Base-by-base conservation (phyloP, 352 stramenopile genomes). In the Globisporangium lucens region DNA sequence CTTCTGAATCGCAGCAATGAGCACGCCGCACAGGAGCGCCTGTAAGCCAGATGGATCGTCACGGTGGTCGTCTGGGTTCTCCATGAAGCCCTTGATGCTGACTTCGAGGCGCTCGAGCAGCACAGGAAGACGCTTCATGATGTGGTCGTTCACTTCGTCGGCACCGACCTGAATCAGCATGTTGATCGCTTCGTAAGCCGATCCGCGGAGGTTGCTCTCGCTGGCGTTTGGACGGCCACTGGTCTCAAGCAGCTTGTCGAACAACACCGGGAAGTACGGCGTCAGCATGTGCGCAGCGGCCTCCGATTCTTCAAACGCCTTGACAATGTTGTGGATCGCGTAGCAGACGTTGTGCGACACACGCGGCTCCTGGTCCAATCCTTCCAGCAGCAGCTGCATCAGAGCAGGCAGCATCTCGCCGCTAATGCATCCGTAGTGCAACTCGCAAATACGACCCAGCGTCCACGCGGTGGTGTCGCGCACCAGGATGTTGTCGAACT, bases 401-500 rank as follows among this genome's bases (percentile, higher is more conserved):
- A 98, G 70, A 13, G 75, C 74, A 20, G 89, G 90, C 62, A 99
- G 87, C 66, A 96, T 94, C 56, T 98, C 89, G 8, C 80, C 75
- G 24, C 93, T 93, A 60, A 99, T 96, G 63, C 81, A 94, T 52
- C 79, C 73, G 24, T 94, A 91, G 78, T 99, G 95, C 20, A 98
- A 74, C 70, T 98, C 91, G 70, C 96, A 99, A 66, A 99, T 99
- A 55, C 91, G 85, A 4, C 91, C 94, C 46, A 99, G 85, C 8
- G 94, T 98, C 93, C 97, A 99, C 9, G 95, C 95, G n/a, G 96
- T 97, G 30, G 96, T 98, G 69, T 99, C 97, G 52, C 97, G 94
- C 36, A 99, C 97, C 30, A 99, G 79, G 61, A 94, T 88, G 76
- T 94, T 78, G 69, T 90, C 78, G 61, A 95, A 93, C 49, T 98